Evolutionary conservation across 208 protist species (phyloP).

Genomic region (Acanthamoeba healyi): DNA sequence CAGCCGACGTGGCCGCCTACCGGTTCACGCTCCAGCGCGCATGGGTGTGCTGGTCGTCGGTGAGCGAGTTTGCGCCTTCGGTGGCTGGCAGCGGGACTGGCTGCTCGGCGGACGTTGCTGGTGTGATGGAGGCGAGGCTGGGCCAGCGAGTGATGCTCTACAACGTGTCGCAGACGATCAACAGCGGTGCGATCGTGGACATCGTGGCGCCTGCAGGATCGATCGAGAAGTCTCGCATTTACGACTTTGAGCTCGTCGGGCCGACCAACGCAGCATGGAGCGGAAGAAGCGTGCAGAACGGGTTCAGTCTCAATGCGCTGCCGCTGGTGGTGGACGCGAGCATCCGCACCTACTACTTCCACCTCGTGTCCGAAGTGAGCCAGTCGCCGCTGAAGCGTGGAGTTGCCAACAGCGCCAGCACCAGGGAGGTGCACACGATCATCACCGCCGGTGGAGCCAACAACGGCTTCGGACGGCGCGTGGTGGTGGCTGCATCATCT

Average conservation of each 20-base stretch:
- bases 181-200: background rate
- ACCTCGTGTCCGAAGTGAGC: conserved; percentile 46
- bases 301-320: conserved; percentile 45
- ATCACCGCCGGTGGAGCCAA: background rate
- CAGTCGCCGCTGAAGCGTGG: background rate
- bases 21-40: conserved; percentile 35
- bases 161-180: background rate
- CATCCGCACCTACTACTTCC: conserved; percentile 31
- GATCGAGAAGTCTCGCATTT: conserved; percentile 21
- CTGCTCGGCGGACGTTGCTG: conserved; percentile 26
- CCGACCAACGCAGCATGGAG: background rate
- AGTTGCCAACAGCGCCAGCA: no score
- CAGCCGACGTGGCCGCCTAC: conserved; percentile 34
- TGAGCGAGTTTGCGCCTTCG: background rate
- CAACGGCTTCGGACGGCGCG: background rate
- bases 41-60: conserved; percentile 12
- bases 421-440: background rate
- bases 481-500: background rate
- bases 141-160: conserved; percentile 21
- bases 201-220: background rate
- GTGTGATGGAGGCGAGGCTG: conserved; percentile 32
- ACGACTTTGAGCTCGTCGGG: background rate
- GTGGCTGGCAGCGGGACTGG: background rate
- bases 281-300: background rate
- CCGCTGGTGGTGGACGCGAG: background rate